Evolutionary conservation across 441 rosid genomes (phyloP), one percentile per base, ranked within the genome.

Genomic region (Mallotus japonicus): DNA sequence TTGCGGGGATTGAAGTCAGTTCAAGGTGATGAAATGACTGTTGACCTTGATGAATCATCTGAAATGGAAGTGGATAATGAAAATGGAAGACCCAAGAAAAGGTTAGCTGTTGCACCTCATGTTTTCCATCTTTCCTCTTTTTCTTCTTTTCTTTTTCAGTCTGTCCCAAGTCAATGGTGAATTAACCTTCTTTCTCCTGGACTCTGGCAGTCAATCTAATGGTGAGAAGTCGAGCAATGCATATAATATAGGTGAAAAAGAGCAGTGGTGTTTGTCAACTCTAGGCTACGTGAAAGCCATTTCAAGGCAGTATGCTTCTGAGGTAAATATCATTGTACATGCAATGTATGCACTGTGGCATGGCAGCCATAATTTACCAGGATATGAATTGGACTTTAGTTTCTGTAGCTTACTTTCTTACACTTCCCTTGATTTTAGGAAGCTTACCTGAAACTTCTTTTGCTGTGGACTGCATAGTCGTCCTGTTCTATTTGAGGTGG

Each of bases 181-280:
- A 62, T 72, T 69, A 19, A 71, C 63, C 34, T 40, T 40, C 46
- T 61, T 57, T 66, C 71, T 40, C 65, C 34, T 68, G 20, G 73
- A 72, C 49, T 75, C 24, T 67, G 37, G 81, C 88, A 91, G 97
- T 75, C 84, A 77, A 60, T 73, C 83, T 32, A 89, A 91, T 65
- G 90, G 92, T 58, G 85, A 77, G 64, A 79, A 65, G 56, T 62
- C 77, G 0, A 75, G 73, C 40, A 70, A 59, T 62, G 19, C 53
- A 46, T 89, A 89, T 28, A 86, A 73, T 50, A 71, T 92, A 4
- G 89, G 98, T 56, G 98, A 96, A 80, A 89, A 80, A 67, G 95
- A 88, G 82, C 99, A 96, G 69, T 93, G 97, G 99, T 96, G 98
- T 80, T 79, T 96, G 71, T 85, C 97, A 32, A 92, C 98, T 73